phyloP scores from a whole-genome alignment of 2,329 filamentous ascomycete species.

The Drechslerella dactyloides region DNA sequence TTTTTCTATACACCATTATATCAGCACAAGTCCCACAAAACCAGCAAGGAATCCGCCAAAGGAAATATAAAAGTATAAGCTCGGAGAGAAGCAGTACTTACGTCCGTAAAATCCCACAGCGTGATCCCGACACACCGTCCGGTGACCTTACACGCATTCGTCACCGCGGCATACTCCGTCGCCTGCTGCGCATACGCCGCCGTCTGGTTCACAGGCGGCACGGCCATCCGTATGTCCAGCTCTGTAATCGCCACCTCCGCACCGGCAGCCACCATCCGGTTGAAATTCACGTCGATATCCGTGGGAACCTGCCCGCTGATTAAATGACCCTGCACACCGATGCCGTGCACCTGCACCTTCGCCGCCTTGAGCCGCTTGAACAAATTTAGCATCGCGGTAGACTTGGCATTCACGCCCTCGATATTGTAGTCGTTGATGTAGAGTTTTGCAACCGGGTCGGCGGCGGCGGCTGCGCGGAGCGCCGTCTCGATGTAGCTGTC shows the following conservation, averaged over 20 bases:
- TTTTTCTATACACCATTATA: slow-evolving; percentile 58
- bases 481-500: slow-evolving; percentile 66
- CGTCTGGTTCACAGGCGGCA: slow-evolving; percentile 60
- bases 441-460: slow-evolving; percentile 66
- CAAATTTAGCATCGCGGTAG: slow-evolving; percentile 59
- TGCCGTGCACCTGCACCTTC: slow-evolving; percentile 64
- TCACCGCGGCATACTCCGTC: slow-evolving; percentile 52
- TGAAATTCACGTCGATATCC: slow-evolving; percentile 58
- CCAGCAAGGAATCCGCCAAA: neutral
- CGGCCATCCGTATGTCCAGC: slow-evolving; percentile 65
- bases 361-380: slow-evolving; percentile 58
- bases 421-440: slow-evolving; percentile 72
- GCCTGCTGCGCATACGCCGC: slow-evolving; percentile 60
- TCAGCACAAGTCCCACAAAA: neutral
- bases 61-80: neutral
- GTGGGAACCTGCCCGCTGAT: slow-evolving; percentile 61
- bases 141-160: slow-evolving; percentile 56
- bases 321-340: slow-evolving; percentile 69
- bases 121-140: slow-evolving; percentile 60
- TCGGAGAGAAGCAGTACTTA: slow-evolving; percentile 13
- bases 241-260: slow-evolving; percentile 69
- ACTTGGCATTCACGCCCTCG: slow-evolving; percentile 63
- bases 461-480: slow-evolving; percentile 65
- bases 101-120: slow-evolving; percentile 56
- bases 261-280: slow-evolving; percentile 63